phyloP scores from a whole-genome alignment of 2,329 filamentous ascomycete species.

The Ascosphaera aggregata region DNA sequence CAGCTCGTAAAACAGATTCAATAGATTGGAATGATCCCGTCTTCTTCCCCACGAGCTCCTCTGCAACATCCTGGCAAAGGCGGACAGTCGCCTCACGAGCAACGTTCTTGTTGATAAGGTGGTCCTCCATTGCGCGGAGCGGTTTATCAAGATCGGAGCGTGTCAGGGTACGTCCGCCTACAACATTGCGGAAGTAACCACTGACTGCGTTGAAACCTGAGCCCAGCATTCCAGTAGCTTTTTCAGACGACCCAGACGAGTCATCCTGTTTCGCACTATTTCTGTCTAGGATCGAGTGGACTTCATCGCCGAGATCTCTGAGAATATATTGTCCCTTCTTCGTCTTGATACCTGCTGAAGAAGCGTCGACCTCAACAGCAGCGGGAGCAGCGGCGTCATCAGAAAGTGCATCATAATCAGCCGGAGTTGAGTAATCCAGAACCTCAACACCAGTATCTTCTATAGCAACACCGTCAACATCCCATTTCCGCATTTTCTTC shows the following conservation, averaged over 20 bases:
- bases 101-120: slow-evolving; percentile 86
- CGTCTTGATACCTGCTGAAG: slow-evolving; percentile 62
- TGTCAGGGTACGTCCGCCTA: slow-evolving; percentile 81
- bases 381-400: slow-evolving; percentile 36
- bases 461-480: slow-evolving; percentile 65
- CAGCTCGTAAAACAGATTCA: slow-evolving; percentile 57
- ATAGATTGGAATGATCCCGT: slow-evolving; percentile 81
- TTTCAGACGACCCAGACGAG: slow-evolving; percentile 13
- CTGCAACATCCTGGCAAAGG: slow-evolving; percentile 75
- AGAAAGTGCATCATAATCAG: slow-evolving; percentile 16
- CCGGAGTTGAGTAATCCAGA: slow-evolving; percentile 67
- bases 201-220: slow-evolving; percentile 63
- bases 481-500: slow-evolving; percentile 87
- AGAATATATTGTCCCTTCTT: slow-evolving; percentile 81
- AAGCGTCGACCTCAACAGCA: slow-evolving; percentile 40
- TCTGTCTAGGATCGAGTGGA: slow-evolving; percentile 65
- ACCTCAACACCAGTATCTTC: slow-evolving; percentile 51
- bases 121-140: slow-evolving; percentile 88
- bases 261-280: slow-evolving; percentile 43
- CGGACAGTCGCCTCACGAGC: slow-evolving; percentile 82
- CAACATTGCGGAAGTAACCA: slow-evolving; percentile 78
- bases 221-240: slow-evolving; percentile 42
- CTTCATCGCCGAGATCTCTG: slow-evolving; percentile 81
- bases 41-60: slow-evolving; percentile 72
- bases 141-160: slow-evolving; percentile 77